These are phyloP conservation scores for Russula dissimulans DNA, from an alignment of 768 basidiomycete species.

Conservation along the genomic window DNA sequence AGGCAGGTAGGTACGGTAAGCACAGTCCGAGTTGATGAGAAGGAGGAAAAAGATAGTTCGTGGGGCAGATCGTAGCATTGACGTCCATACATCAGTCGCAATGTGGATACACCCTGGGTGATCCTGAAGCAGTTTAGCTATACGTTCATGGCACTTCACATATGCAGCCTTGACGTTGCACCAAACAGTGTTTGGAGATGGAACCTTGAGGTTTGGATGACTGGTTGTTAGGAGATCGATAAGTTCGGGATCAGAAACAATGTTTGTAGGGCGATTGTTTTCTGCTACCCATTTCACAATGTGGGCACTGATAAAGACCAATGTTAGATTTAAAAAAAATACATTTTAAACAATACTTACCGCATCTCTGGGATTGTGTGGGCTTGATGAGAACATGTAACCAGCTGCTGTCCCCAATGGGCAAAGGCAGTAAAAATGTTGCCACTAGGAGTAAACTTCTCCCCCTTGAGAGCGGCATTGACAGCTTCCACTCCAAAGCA, in stretches of 20 bases:
- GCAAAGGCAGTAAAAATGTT: background rate
- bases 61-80: no score
- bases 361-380: background rate
- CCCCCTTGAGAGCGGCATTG: background rate
- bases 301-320: background rate
- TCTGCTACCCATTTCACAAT: background rate
- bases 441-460: background rate
- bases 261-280: background rate
- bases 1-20: no score
- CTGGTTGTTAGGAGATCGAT: background rate
- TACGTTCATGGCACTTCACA: conserved; percentile 26
- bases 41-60: no score
- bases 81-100: conserved; percentile 32
- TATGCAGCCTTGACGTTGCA: conserved; percentile 20
- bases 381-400: background rate
- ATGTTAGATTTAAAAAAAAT: no score
- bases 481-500: background rate
- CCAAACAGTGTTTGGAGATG: background rate
- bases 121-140: background rate
- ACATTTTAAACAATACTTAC: background rate
- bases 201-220: background rate
- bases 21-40: no score
- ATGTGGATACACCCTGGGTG: conserved; percentile 14
- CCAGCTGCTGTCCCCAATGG: background rate
- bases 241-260: background rate